Conservation (phyloP, 352 stramenopile species). For the Pseudoperonospora humuli region DNA sequence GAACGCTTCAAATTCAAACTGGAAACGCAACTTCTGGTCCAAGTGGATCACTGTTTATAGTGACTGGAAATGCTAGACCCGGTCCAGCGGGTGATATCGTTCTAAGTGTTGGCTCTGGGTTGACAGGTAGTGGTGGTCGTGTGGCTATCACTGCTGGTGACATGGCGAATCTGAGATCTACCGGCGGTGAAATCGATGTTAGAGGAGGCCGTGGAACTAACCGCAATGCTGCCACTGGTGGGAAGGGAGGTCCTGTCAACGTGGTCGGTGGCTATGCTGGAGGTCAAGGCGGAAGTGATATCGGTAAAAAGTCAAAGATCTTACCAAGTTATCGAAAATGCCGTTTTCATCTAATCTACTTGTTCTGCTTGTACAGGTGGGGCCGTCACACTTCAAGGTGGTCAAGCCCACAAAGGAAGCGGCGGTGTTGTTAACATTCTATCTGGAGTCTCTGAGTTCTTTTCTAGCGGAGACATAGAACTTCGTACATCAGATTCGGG, state of each 20-base stretch:
- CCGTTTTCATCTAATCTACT: conserved; percentile 1
- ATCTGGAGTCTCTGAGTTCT: conserved; percentile 32
- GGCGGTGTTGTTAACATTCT: conserved; percentile 45
- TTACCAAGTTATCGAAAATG: neutral
- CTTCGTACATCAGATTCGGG: conserved; percentile 64
- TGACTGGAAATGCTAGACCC: conserved; percentile 64
- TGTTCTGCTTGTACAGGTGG: conserved; percentile 24
- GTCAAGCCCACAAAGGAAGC: conserved; percentile 33
- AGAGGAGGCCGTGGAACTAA: conserved; percentile 41
- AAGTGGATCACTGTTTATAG: conserved; percentile 67
- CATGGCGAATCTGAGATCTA: conserved; percentile 31
- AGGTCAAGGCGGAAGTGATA: conserved; percentile 33
- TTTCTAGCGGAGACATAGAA: conserved; percentile 46
- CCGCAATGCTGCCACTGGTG: conserved; percentile 32
- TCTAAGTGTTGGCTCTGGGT: conserved; percentile 72
- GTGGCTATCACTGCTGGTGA: conserved; percentile 63
- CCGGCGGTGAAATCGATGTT: conserved; percentile 45
- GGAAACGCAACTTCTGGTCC: conserved; percentile 56
- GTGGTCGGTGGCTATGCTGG: conserved; percentile 48
- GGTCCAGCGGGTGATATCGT: conserved; percentile 73
- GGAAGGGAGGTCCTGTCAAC: conserved; percentile 49
- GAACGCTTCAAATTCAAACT: conserved; percentile 58
- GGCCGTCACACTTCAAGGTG: conserved; percentile 38
- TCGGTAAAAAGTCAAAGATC: conserved; percentile 21
- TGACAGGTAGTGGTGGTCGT: conserved; percentile 75